A percentile compares a stretch with the other conserved stretches of the same genome.
These are phyloP conservation scores for Lachnellula suecica DNA, from an alignment of 2,329 filamentous ascomycete species.

Conservation along the genomic window DNA sequence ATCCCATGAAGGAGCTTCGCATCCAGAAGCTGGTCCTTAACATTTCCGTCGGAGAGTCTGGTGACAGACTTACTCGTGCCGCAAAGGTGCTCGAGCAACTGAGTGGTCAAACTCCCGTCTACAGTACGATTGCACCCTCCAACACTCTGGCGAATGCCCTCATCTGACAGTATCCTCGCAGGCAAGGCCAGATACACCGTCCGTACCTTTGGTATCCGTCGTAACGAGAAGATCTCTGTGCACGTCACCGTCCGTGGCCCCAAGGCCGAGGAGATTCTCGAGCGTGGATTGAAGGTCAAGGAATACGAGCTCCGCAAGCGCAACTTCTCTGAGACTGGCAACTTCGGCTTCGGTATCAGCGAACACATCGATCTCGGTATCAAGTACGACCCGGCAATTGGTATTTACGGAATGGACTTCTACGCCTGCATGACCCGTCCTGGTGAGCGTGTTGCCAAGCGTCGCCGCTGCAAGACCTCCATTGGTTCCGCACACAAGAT, in stretches of 20 bases:
- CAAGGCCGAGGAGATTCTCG: slow-evolving; percentile 99
- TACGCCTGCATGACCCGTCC: slow-evolving; percentile 99
- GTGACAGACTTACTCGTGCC: slow-evolving; percentile 99
- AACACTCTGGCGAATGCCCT: slow-evolving; percentile 9
- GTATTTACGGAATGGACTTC: slow-evolving; percentile 99
- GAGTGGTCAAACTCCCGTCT: slow-evolving; percentile 98
- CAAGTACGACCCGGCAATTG: slow-evolving; percentile 98
- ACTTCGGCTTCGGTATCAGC: slow-evolving; percentile 99
- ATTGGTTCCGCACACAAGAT: slow-evolving; percentile 91
- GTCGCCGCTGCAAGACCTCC: slow-evolving; percentile 82
- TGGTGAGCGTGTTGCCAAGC: slow-evolving; percentile 95
- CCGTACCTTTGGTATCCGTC: slow-evolving; percentile 99
- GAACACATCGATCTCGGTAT: slow-evolving; percentile 99
- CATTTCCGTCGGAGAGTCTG: slow-evolving; percentile 99
- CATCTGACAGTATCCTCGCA: slow-evolving; percentile 37
- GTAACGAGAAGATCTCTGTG: slow-evolving; percentile 99
- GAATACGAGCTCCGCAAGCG: slow-evolving; percentile 99
- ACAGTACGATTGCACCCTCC: slow-evolving; percentile 67
- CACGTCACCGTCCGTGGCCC: slow-evolving; percentile 99
- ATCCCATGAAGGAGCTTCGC: slow-evolving; percentile 99
- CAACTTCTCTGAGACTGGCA: slow-evolving; percentile 99
- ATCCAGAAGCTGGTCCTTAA: slow-evolving; percentile 99
- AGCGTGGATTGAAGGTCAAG: slow-evolving; percentile 99
- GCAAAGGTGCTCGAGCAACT: slow-evolving; percentile 99
- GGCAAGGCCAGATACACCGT: slow-evolving; percentile 99